Conservation (phyloP, 371 early-diverging fungal genomes). For the Rhizomucor miehei region DNA sequence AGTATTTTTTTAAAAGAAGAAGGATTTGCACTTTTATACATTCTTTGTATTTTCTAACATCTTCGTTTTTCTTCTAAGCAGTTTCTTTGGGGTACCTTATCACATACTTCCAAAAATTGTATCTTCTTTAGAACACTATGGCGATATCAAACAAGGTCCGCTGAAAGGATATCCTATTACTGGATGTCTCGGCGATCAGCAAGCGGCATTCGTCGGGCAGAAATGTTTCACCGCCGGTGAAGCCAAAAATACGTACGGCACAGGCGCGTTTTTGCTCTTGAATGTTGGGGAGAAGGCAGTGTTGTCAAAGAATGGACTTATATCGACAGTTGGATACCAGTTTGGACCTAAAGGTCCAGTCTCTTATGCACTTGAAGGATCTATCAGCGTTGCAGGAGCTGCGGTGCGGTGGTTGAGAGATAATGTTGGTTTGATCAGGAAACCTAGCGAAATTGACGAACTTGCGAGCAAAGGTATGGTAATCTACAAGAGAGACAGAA, state of each 20-base stretch:
- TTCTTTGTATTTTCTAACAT: slow-evolving; percentile 2
- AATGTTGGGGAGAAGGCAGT: slow-evolving; percentile 88
- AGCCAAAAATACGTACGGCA: slow-evolving; percentile 96
- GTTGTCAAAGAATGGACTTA: slow-evolving; percentile 77
- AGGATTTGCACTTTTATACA: no score
- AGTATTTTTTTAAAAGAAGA: no score
- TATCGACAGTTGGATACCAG: slow-evolving; percentile 92
- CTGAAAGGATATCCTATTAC: slow-evolving; percentile 70
- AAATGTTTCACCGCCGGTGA: slow-evolving; percentile 84
- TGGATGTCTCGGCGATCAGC: slow-evolving; percentile 95
- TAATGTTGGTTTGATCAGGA: slow-evolving; percentile 76
- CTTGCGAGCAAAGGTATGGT: slow-evolving; percentile 26
- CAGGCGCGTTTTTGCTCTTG: slow-evolving; percentile 94
- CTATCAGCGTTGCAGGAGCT: slow-evolving; percentile 92
- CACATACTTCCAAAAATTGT: slow-evolving; percentile 73
- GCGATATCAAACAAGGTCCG: slow-evolving; percentile 58
- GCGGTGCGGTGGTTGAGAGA: slow-evolving; percentile 92
- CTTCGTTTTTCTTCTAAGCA: slow-evolving; percentile 4
- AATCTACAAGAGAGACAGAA: neutral
- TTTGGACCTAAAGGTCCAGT: slow-evolving; percentile 73
- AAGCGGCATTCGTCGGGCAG: slow-evolving; percentile 96
- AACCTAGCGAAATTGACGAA: slow-evolving; percentile 67
- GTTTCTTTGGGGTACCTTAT: slow-evolving; percentile 69
- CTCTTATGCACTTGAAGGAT: slow-evolving; percentile 94
- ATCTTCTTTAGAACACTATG: slow-evolving; percentile 83